Evolutionary conservation across 2,329 filamentous ascomycete genomes (phyloP).

Genomic region (Paracamarosporium sp.): DNA sequence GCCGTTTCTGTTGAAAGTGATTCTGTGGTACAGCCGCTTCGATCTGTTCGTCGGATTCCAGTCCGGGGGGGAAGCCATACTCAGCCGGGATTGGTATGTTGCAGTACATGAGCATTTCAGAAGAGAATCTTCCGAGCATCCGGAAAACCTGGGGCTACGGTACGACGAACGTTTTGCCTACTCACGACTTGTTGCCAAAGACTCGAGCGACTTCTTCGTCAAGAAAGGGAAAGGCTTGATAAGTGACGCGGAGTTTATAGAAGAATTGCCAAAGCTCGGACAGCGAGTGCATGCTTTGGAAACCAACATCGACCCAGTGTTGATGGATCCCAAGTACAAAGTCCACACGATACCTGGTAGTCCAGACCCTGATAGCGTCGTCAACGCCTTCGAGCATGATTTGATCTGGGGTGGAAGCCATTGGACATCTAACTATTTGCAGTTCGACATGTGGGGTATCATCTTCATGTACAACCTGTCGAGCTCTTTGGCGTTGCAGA

Average conservation of each 20-base stretch:
- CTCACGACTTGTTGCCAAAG: slow-evolving; percentile 76
- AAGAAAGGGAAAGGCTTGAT: slow-evolving; percentile 70
- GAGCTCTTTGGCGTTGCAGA: slow-evolving; percentile 63
- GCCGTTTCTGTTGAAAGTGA: slow-evolving; percentile 72
- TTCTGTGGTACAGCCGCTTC: slow-evolving; percentile 90
- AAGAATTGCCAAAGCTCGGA: slow-evolving; percentile 60
- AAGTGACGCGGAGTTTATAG: slow-evolving; percentile 67
- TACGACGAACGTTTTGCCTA: slow-evolving; percentile 71
- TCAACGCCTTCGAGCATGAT: slow-evolving; percentile 74
- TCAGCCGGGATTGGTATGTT: slow-evolving; percentile 81
- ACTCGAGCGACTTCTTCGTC: slow-evolving; percentile 80
- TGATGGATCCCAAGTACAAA: slow-evolving; percentile 67
- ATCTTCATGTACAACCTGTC: slow-evolving; percentile 83
- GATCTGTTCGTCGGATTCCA: slow-evolving; percentile 85
- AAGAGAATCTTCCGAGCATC: slow-evolving; percentile 64
- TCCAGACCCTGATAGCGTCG: slow-evolving; percentile 68
- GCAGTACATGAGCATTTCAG: slow-evolving; percentile 68
- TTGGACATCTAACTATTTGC: slow-evolving; percentile 76
- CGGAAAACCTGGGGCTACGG: slow-evolving; percentile 69
- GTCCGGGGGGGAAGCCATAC: slow-evolving; percentile 75
- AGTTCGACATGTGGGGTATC: slow-evolving; percentile 79
- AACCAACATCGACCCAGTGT: slow-evolving; percentile 63
- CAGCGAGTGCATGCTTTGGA: slow-evolving; percentile 51
- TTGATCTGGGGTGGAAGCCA: slow-evolving; percentile 71
- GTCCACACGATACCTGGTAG: slow-evolving; percentile 69